Evolutionary conservation across 768 basidiomycete species (phyloP).

Genomic region (Agaricus blazei): DNA sequence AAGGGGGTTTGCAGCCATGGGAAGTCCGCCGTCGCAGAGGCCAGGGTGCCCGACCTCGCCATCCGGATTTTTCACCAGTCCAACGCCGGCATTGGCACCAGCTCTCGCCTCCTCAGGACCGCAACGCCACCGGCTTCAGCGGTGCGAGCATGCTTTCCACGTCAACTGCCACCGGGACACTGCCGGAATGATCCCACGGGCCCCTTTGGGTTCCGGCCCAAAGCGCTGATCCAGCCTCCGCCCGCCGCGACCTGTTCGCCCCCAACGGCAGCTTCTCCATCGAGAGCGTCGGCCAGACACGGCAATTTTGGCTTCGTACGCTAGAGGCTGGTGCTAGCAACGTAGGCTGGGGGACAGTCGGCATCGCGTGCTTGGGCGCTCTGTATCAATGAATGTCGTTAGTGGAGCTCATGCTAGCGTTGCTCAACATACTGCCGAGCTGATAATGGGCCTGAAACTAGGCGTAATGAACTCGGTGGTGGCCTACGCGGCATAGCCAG

Average conservation of each 20-base stretch:
- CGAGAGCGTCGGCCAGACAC: conserved; percentile 4
- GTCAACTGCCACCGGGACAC: conserved; percentile 37
- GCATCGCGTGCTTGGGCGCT: conserved; percentile 58
- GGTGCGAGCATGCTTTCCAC: conserved; percentile 41
- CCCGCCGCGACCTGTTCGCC: conserved; percentile 2
- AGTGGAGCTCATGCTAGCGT: conserved; percentile 8
- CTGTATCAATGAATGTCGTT: conserved; percentile 20
- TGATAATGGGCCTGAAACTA: conserved; percentile 58
- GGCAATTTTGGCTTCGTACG: not conserved
- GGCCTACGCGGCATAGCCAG: conserved; percentile 58
- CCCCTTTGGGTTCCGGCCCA: conserved; percentile 25
- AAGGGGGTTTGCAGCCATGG: not conserved
- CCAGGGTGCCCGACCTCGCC: not conserved
- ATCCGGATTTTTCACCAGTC: not conserved
- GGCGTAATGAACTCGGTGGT: conserved; percentile 61
- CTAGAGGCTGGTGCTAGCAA: conserved; percentile 17
- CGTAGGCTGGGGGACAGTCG: conserved; percentile 57
- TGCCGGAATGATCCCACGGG: conserved; percentile 56
- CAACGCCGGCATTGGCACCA: not conserved
- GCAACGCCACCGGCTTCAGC: conserved; percentile 39
- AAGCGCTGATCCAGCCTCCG: conserved; percentile 12
- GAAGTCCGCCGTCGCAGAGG: not conserved
- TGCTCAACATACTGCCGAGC: conserved; percentile 36
- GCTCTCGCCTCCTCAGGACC: conserved; percentile 10
- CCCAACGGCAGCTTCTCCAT: not conserved